Evolutionary conservation across 2,329 filamentous ascomycete species (phyloP).

Genomic region (Phyllosticta ampelicida): DNA sequence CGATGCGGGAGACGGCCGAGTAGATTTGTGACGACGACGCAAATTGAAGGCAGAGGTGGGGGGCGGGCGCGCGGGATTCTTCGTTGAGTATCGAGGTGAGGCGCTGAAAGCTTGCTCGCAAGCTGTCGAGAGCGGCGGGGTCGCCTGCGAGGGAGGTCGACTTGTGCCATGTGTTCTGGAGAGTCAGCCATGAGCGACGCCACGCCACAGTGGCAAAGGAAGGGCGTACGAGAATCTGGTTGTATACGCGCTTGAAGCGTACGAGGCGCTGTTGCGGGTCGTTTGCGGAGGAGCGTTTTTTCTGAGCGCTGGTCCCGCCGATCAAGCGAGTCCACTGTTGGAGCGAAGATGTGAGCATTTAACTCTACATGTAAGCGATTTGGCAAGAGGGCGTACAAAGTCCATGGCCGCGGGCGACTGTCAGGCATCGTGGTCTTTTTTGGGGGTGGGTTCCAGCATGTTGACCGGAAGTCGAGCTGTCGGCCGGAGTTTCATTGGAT

Average conservation of each 20-base stretch:
- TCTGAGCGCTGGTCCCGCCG: slow-evolving; percentile 42
- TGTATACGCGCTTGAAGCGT: slow-evolving; percentile 51
- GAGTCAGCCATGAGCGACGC: slow-evolving; percentile 3
- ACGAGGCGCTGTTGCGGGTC: slow-evolving; percentile 50
- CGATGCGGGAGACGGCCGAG: slow-evolving; percentile 79
- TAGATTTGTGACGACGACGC: slow-evolving; percentile 81
- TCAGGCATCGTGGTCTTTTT: slow-evolving; percentile 6
- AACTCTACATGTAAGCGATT: not conserved
- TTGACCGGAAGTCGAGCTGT: slow-evolving; percentile 6
- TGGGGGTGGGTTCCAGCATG: slow-evolving; percentile 1
- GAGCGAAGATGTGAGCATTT: slow-evolving; percentile 7
- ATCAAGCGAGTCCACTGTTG: slow-evolving; percentile 53
- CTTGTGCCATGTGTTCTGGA: slow-evolving; percentile 50
- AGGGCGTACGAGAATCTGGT: slow-evolving; percentile 42
- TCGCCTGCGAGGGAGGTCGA: slow-evolving; percentile 42
- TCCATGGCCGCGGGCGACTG: slow-evolving; percentile 11
- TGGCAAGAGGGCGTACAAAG: slow-evolving; percentile 10
- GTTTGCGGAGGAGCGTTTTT: slow-evolving; percentile 40
- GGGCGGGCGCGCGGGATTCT: slow-evolving; percentile 76
- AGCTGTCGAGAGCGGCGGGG: slow-evolving; percentile 38
- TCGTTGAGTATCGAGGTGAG: slow-evolving; percentile 65
- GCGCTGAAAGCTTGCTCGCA: slow-evolving; percentile 44
- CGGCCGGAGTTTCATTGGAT: slow-evolving; percentile 9
- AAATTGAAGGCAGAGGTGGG: slow-evolving; percentile 85
- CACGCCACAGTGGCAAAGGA: not conserved